Evolutionary conservation across 306 rosid species (phyloP).

Genomic region (Acmispon strigosus): DNA sequence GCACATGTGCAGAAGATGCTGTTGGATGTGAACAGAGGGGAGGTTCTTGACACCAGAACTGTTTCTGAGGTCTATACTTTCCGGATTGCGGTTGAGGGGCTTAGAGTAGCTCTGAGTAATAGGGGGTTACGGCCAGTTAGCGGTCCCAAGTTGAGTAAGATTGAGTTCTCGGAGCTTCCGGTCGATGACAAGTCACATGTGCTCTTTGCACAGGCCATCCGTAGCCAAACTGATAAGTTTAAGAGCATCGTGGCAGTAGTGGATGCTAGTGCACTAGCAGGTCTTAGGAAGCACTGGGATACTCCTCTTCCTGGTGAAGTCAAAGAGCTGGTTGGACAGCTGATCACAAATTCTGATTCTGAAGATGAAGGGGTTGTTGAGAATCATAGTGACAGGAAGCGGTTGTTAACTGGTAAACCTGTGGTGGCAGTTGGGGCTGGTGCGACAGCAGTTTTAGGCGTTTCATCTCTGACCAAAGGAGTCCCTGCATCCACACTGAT

Average conservation of each 20-base stretch:
- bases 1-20: constrained; percentile 67
- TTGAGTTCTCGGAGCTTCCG: constrained; percentile 53
- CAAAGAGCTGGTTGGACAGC: constrained; percentile 45
- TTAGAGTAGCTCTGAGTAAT: constrained; percentile 63
- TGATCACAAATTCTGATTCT: constrained; percentile 37
- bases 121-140: constrained; percentile 36
- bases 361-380: constrained; percentile 29
- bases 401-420: constrained; percentile 46
- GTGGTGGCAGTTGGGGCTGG: constrained; percentile 83
- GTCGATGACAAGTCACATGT: constrained; percentile 57
- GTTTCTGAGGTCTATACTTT: constrained; percentile 60
- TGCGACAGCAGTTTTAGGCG: constrained; percentile 74
- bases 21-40: constrained; percentile 53
- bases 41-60: constrained; percentile 40
- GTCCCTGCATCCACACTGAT: constrained; percentile 56
- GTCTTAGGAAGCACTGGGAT: constrained; percentile 77
- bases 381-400: constrained; percentile 36
- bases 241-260: constrained; percentile 71
- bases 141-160: background rate
- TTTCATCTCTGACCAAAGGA: constrained; percentile 64
- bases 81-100: constrained; percentile 68
- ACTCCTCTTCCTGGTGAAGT: constrained; percentile 55
- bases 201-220: constrained; percentile 58
- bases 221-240: constrained; percentile 52
- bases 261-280: constrained; percentile 60